These are phyloP conservation scores for Naganishia sp. DNA, from an alignment of 1,284 basidiomycete species.

Conservation along the genomic window DNA sequence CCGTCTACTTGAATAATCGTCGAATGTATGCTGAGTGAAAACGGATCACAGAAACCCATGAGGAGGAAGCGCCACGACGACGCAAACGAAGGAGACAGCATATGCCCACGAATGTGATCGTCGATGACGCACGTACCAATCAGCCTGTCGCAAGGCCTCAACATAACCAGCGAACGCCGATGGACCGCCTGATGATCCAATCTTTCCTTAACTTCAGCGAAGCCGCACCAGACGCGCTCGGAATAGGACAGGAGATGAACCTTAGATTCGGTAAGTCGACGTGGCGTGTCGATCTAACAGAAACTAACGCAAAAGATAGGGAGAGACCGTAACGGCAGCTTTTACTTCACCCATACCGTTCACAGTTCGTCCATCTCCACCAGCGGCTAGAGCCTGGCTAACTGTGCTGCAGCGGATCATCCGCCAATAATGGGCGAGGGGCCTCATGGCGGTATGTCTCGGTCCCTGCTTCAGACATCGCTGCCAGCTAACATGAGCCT, in stretches of 20 bases:
- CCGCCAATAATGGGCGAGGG: neutral
- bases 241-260: constrained; percentile 8
- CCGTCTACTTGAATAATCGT: no score
- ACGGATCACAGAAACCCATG: no score
- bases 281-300: no score
- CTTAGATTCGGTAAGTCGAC: neutral
- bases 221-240: neutral
- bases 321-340: neutral
- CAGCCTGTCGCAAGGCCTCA: no score
- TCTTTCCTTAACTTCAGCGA: neutral
- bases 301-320: neutral
- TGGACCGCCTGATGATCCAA: neutral
- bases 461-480: no score
- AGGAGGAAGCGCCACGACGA: no score
- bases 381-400: no score
- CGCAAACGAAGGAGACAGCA: no score
- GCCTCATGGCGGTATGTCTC: neutral
- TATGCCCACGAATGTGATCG: no score
- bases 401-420: neutral
- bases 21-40: no score
- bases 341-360: constrained; percentile 7
- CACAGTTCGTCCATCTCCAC: neutral
- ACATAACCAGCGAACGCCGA: neutral
- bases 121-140: no score
- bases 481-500: neutral